phyloP scores from a whole-genome alignment of 1,284 basidiomycete species.

The Kalmanozyma brasiliensis region DNA sequence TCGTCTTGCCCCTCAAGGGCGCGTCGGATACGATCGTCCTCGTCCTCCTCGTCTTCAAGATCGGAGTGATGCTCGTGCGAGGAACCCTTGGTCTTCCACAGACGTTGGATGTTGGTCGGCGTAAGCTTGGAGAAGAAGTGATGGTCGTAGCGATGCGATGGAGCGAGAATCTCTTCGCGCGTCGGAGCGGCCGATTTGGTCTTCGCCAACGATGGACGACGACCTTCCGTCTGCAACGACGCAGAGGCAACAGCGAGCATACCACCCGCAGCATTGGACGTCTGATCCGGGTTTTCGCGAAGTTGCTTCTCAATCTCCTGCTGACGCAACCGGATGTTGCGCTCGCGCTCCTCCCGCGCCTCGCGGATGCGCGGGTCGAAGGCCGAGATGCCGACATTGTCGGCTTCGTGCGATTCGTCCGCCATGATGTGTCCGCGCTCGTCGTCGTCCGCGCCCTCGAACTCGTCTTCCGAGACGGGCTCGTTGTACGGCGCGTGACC shows the following conservation, averaged over 20 bases:
- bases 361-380: conserved; percentile 64
- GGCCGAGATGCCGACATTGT: conserved; percentile 60
- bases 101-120: conserved; percentile 61
- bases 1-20: conserved; percentile 65
- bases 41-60: conserved; percentile 67
- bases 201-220: conserved; percentile 24
- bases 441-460: conserved; percentile 61
- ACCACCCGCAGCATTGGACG: conserved; percentile 37
- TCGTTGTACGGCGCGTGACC: conserved; percentile 57
- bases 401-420: conserved; percentile 60
- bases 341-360: conserved; percentile 62
- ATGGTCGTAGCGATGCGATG: conserved; percentile 61
- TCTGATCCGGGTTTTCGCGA: conserved; percentile 51
- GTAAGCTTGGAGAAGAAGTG: conserved; percentile 66
- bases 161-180: conserved; percentile 63
- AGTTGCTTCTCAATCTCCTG: conserved; percentile 62
- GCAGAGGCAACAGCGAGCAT: conserved; percentile 46
- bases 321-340: conserved; percentile 60
- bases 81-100: conserved; percentile 59
- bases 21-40: conserved; percentile 61
- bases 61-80: conserved; percentile 40
- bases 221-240: conserved; percentile 20
- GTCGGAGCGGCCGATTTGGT: conserved; percentile 31
- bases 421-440: conserved; percentile 52
- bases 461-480: conserved; percentile 66